Evolutionary conservation across 169 alveolate genomes (phyloP), one percentile per base, ranked within the genome.

Genomic region (Plasmodium coatneyi): DNA sequence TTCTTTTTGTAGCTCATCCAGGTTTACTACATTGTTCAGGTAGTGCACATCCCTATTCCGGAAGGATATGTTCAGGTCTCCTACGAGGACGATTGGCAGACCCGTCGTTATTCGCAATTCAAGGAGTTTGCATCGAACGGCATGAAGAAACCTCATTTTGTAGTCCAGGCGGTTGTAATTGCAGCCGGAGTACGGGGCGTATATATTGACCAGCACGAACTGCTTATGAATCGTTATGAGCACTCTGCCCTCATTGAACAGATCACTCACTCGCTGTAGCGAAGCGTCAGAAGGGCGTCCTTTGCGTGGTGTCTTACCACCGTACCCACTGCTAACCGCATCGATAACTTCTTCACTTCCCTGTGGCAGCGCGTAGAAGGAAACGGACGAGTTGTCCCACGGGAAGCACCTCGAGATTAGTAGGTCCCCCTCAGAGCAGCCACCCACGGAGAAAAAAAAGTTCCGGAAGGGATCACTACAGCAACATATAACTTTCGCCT

Each of bases 141-240:
- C 94, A 43, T 90, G 91, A 14, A 94, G 78, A 74, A 94, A 94
- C 22, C 71, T 87, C 89, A 94, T 72, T 76, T 94, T 94, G 56
- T 83, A 79, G 22, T 81, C 86, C 36, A 92, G 14, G 9, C 96
- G 80, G n/a, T 79, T 80, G 70, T 92, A 94, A 16, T 52, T 83
- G 70, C 56, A 36, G 1, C 96, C 96, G 10, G 94, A 82, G 70
- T 93, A 83, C 16, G 96, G 96, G 2, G 72, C 96, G 72, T 94
- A 94, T 19, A 92, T 78, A 79, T 93, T 93, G 6, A 93, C 81
- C 5, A 93, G 5, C 25, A 76, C 76, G 83, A 93, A 93, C 30
- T 93, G n/a, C 22, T 80, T 54, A 12, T 83, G 96, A 5, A 78
- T 28, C 0, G 93, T 93, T 4, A 93, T 36, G 41, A 93, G 30